Percentiles rank a stretch among this genome's conserved stretches.
Conservation (phyloP, 257 asterid genomes). For the Nicotiana obtusifolia region DNA sequence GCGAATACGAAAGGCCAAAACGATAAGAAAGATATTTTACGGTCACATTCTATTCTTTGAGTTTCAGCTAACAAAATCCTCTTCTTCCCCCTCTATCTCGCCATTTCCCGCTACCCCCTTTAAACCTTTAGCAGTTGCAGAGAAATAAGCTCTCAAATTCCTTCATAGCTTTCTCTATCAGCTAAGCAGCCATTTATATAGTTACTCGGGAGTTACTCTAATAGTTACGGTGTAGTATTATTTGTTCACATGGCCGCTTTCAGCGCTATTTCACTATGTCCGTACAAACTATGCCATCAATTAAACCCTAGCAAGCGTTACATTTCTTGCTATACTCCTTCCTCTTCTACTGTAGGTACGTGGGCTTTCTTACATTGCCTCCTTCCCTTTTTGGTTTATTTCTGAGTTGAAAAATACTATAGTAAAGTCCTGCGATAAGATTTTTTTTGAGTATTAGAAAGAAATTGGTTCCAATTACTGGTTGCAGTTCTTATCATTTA, state of each 20-base stretch:
- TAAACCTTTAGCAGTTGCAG: background rate
- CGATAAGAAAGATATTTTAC: slow-evolving; percentile 15
- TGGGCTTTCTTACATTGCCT: background rate
- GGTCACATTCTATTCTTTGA: background rate
- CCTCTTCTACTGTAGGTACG: slow-evolving; percentile 10
- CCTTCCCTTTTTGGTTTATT: background rate
- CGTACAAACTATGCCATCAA: slow-evolving; percentile 16
- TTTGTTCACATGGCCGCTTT: slow-evolving; percentile 11
- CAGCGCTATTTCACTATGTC: slow-evolving; percentile 16
- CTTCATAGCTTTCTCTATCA: background rate
- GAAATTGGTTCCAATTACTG: background rate
- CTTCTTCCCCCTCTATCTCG: background rate
- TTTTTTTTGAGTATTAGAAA: background rate
- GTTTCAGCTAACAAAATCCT: background rate
- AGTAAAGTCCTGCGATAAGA: background rate
- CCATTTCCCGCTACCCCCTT: slow-evolving; percentile 5
- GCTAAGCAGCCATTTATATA: background rate
- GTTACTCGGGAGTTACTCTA: too few species aligned
- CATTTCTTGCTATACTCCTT: slow-evolving; percentile 13
- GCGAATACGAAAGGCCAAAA: background rate
- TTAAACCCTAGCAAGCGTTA: background rate
- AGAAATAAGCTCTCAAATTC: background rate
- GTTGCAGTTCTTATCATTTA: background rate
- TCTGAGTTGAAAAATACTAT: background rate
- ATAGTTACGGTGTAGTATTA: background rate